phyloP scores from a whole-genome alignment of 1,284 basidiomycete species.

The Earliella scabrosa region DNA sequence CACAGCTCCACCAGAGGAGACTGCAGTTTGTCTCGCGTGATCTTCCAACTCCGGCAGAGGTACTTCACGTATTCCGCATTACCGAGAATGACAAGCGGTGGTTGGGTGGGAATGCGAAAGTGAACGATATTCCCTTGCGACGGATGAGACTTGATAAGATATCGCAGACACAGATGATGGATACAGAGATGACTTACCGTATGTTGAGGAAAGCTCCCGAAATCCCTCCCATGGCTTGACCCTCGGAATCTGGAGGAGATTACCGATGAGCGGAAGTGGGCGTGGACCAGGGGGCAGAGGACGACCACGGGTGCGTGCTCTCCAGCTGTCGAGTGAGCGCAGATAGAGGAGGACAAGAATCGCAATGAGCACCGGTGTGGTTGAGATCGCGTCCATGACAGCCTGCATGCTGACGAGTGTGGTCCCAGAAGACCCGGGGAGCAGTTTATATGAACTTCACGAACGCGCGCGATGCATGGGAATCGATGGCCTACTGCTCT shows the following conservation, averaged over 20 bases:
- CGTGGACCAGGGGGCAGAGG: conserved; percentile 13
- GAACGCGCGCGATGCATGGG: too few species aligned
- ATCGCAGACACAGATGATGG: background rate
- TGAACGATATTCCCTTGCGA: conserved; percentile 7
- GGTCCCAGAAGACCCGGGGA: too few species aligned
- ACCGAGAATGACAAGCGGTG: conserved; percentile 13
- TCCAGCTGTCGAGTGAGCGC: background rate
- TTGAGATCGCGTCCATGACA: too few species aligned
- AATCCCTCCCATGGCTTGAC: conserved; percentile 1
- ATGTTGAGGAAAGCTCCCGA: conserved; percentile 1
- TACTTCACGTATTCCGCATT: conserved; percentile 11
- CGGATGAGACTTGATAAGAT: background rate
- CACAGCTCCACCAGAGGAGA: background rate
- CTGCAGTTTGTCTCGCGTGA: conserved; percentile 8
- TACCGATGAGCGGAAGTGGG: conserved; percentile 11
- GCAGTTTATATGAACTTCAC: too few species aligned
- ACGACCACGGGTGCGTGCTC: background rate
- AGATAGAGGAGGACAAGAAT: background rate
- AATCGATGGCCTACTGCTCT: too few species aligned
- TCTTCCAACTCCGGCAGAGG: conserved; percentile 11
- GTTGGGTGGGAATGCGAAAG: conserved; percentile 1
- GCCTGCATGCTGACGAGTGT: too few species aligned
- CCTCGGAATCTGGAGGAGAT: conserved; percentile 3
- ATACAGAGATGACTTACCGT: conserved; percentile 1
- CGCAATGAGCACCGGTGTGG: too few species aligned